Percentiles rank a stretch among this genome's conserved stretches.
phyloP scores from a whole-genome alignment of 2,329 filamentous ascomycete genomes.

The Cercospora zeina region DNA sequence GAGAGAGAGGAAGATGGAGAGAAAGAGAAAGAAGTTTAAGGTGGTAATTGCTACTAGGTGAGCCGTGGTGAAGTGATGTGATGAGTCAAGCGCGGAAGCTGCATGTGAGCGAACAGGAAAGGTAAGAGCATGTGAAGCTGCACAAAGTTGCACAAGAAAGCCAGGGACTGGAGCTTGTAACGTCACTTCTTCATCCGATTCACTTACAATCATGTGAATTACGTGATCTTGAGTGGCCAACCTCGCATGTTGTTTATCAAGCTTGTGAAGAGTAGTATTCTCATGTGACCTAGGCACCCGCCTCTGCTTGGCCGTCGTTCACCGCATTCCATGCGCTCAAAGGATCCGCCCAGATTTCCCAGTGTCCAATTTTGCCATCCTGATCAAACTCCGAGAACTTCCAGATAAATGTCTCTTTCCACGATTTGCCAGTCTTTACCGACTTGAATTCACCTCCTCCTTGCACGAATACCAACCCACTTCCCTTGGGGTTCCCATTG shows the following conservation, averaged over 20 bases:
- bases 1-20: not conserved
- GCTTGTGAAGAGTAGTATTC: not conserved
- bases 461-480: slow-evolving; percentile 8
- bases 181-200: not conserved
- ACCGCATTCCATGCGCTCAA: slow-evolving; percentile 12
- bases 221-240: no score
- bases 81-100: not conserved
- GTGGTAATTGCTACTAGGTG: not conserved
- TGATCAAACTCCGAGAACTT: slow-evolving; percentile 6
- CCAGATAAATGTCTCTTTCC: slow-evolving; percentile 7
- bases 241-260: not conserved
- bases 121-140: not conserved
- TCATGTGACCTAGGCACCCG: not conserved
- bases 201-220: not conserved
- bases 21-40: not conserved
- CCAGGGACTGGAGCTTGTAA: no score
- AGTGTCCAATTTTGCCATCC: slow-evolving; percentile 1
- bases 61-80: not conserved
- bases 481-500: not conserved
- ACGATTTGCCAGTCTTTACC: slow-evolving; percentile 3
- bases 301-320: not conserved
- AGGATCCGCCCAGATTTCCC: slow-evolving; percentile 12
- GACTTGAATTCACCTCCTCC: slow-evolving; percentile 1
- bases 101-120: not conserved
- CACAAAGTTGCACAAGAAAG: not conserved